Percentiles rank a stretch among this genome's conserved stretches.
Evolutionary conservation across 2,329 filamentous ascomycete species (phyloP).

Genomic region (Monosporascus sp.): DNA sequence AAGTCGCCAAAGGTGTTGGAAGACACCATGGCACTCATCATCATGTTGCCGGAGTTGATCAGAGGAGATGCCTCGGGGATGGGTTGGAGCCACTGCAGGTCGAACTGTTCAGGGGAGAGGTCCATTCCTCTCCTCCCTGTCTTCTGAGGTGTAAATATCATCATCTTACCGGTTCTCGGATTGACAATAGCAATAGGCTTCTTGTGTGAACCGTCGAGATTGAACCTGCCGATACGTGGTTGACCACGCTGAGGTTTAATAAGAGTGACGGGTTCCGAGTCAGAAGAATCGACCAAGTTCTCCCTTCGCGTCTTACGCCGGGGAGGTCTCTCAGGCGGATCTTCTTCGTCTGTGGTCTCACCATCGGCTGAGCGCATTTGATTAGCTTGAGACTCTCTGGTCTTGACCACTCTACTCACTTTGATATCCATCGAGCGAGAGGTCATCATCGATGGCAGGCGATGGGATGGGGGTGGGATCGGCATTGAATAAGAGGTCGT

Average conservation of each 20-base stretch:
- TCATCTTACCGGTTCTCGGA: constrained; percentile 53
- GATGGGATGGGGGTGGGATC: constrained; percentile 26
- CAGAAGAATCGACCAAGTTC: constrained; percentile 35
- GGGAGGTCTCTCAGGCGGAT: constrained; percentile 41
- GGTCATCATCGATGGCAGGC: constrained; percentile 28
- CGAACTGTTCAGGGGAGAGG: constrained; percentile 50
- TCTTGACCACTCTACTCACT: constrained; percentile 40
- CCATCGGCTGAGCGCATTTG: constrained; percentile 43
- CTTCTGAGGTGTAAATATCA: constrained; percentile 55
- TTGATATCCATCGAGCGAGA: constrained; percentile 52
- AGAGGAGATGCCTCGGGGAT: constrained; percentile 46
- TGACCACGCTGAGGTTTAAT: constrained; percentile 43
- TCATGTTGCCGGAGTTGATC: constrained; percentile 65
- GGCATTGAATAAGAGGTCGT: constrained; percentile 23
- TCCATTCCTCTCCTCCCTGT: constrained; percentile 39
- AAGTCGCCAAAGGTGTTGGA: constrained; percentile 50
- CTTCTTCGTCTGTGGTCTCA: constrained; percentile 57
- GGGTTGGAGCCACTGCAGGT: constrained; percentile 38
- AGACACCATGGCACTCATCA: constrained; percentile 69
- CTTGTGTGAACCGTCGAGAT: constrained; percentile 46
- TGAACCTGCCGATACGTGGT: constrained; percentile 50
- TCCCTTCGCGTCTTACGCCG: constrained; percentile 42
- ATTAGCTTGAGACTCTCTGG: constrained; percentile 32
- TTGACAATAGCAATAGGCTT: constrained; percentile 56
- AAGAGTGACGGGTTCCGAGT: constrained; percentile 44